phyloP scores from a whole-genome alignment of 2,329 filamentous ascomycete species.

The Epichloe scottii region DNA sequence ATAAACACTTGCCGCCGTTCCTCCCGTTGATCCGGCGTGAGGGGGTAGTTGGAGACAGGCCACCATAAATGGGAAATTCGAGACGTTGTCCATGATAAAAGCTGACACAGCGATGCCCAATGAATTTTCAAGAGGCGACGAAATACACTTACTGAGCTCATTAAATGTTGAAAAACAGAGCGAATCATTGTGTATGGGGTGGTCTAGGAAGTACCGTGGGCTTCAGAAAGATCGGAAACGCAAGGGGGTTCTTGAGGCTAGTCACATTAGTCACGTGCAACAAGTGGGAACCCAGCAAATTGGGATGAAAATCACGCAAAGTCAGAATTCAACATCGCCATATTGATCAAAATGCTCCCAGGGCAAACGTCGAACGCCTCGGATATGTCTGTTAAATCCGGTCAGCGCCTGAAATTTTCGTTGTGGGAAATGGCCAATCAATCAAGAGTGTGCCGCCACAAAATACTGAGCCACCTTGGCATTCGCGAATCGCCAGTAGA shows the following conservation, averaged over 20 bases:
- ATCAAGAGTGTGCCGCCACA: too few relatives aligned
- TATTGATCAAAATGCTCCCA: too few relatives aligned
- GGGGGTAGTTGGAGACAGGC: background rate
- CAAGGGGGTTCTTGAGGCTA: background rate
- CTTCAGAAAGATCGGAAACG: too few relatives aligned
- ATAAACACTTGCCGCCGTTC: background rate
- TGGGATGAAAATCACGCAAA: too few relatives aligned
- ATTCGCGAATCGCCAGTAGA: too few relatives aligned
- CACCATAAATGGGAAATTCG: background rate
- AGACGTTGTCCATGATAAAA: background rate
- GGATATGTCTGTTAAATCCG: too few relatives aligned
- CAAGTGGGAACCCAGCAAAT: background rate
- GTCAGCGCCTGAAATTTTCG: too few relatives aligned
- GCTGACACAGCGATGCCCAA: background rate
- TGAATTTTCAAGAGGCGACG: background rate
- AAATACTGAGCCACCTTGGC: too few relatives aligned
- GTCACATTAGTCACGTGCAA: background rate
- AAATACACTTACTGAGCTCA: background rate
- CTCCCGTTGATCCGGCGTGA: background rate
- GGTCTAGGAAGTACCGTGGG: too few relatives aligned
- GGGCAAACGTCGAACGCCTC: too few relatives aligned
- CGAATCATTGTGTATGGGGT: background rate
- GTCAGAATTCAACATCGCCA: too few relatives aligned
- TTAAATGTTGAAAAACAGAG: background rate
- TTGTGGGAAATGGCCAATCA: too few relatives aligned